phyloP scores from a whole-genome alignment of 2,329 filamentous ascomycete species.

The Colletotrichum chlorophyti region DNA sequence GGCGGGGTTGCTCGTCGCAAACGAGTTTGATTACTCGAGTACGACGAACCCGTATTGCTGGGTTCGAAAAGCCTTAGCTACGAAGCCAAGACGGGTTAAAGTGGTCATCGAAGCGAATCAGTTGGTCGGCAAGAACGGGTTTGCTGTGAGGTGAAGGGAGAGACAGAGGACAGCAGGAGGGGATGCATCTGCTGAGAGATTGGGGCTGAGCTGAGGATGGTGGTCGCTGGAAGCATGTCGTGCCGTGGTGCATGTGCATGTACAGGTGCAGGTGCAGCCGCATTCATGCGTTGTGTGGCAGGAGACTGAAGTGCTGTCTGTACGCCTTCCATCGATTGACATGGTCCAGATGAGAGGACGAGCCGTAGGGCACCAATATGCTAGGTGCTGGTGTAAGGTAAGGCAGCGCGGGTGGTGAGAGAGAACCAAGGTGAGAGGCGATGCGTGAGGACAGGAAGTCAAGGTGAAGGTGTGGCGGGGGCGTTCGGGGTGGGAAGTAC shows the following conservation, averaged over 20 bases:
- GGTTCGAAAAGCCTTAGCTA: background rate
- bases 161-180: too few species aligned
- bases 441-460: too few species aligned
- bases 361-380: too few species aligned
- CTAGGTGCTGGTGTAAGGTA: too few species aligned
- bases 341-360: too few species aligned
- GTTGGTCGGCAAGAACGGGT: background rate
- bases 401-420: too few species aligned
- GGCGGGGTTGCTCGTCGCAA: background rate
- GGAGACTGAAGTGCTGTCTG: background rate
- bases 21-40: background rate
- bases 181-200: too few species aligned
- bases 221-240: background rate
- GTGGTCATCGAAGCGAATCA: background rate
- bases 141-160: background rate
- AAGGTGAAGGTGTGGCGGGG: background rate
- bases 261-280: too few species aligned
- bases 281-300: too few species aligned
- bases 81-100: constrained; percentile 11
- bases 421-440: too few species aligned
- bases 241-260: too few species aligned
- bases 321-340: background rate
- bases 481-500: background rate
- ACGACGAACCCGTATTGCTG: background rate
- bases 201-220: background rate